These are phyloP conservation scores for Saturnispora dispora DNA, from an alignment of 805 yeast genomes.

Conservation along the genomic window DNA sequence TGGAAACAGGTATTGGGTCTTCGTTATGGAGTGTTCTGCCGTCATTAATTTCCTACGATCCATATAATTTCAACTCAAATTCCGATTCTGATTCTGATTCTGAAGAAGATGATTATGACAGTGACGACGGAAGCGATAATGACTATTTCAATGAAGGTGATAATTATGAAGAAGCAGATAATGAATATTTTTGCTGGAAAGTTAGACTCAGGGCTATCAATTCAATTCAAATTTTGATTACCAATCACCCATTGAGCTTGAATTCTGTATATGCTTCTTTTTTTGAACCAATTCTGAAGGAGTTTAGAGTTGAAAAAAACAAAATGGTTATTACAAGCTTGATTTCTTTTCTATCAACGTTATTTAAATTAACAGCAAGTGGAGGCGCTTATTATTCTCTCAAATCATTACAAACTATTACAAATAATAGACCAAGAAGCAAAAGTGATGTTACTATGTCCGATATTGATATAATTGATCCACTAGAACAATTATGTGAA, in stretches of 20 bases:
- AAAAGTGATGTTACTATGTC: slow-evolving; percentile 35
- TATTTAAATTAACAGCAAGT: slow-evolving; percentile 28
- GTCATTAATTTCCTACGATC: slow-evolving; percentile 36
- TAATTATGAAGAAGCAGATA: slow-evolving; percentile 36
- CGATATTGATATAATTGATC: slow-evolving; percentile 21
- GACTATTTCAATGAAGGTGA: slow-evolving; percentile 33
- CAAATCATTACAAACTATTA: slow-evolving; percentile 10
- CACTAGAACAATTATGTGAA: slow-evolving; percentile 14
- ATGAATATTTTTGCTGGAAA: slow-evolving; percentile 37
- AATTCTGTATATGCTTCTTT: slow-evolving; percentile 27
- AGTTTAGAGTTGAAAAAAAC: slow-evolving; percentile 33
- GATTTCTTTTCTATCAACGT: slow-evolving; percentile 34
- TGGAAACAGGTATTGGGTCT: not conserved
- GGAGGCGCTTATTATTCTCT: slow-evolving; percentile 27
- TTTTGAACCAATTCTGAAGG: slow-evolving; percentile 27
- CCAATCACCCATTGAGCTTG: slow-evolving; percentile 30
- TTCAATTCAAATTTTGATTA: slow-evolving; percentile 32
- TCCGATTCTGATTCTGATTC: slow-evolving; percentile 21
- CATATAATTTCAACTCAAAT: slow-evolving; percentile 31
- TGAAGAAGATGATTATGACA: slow-evolving; percentile 22
- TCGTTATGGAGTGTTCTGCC: slow-evolving; percentile 6
- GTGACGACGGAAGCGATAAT: slow-evolving; percentile 34
- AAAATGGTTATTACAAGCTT: slow-evolving; percentile 44
- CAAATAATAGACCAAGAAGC: slow-evolving; percentile 12
- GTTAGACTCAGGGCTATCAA: slow-evolving; percentile 45